Base-by-base conservation (phyloP, 192 early-diverging fungal genomes). In the Geranomyces michiganensis region DNA sequence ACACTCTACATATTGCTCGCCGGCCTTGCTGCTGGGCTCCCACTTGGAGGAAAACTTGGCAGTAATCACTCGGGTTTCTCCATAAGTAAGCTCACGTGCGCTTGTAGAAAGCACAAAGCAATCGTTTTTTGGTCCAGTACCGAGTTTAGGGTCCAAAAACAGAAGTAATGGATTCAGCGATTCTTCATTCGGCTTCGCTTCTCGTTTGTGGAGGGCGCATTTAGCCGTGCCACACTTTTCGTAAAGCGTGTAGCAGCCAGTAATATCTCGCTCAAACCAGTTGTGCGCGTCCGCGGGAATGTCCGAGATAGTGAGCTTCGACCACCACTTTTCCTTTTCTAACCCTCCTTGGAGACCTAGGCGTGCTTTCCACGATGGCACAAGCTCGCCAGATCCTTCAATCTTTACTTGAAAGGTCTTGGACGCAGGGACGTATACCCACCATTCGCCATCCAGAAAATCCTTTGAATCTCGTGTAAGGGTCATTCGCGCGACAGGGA, bases 191-290 rank as follows among this genome's bases (percentile, higher is more conserved):
- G 8, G 53, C 1, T 48, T 49, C 33, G 1, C 56, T 2, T 68
- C 53, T 36, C 56, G 26, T 31, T 69, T 71, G 53, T 83, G 81
- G 26, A 83, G 47, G 24, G 73, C 80, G 24, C 71, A 63, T 75
- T 75, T 77, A 14, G 81, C 66, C 36, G 78, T 83, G 29, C 81
- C 81, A 69, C 81, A 83, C 55, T 80, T 79, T n/a, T 46, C 59
- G 27, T 76, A 61, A 26, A 78, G 43, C 5, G 64, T 64, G 47
- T 74, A 83, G 1, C 58, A 58, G 14, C 81, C 81, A 36, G 71
- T 43, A 22, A 83, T 68, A 31, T 71, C 72, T 19, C 65, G 63
- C 15, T 77, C 75, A 21, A 78, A 43, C 19, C 53, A 64, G 15
- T 15, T 53, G 29, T 65, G 26, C 17, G 68, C 74, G 14, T 62